Conservation (phyloP, 306 rosid species). For the Macrotyloma uniflorum region DNA sequence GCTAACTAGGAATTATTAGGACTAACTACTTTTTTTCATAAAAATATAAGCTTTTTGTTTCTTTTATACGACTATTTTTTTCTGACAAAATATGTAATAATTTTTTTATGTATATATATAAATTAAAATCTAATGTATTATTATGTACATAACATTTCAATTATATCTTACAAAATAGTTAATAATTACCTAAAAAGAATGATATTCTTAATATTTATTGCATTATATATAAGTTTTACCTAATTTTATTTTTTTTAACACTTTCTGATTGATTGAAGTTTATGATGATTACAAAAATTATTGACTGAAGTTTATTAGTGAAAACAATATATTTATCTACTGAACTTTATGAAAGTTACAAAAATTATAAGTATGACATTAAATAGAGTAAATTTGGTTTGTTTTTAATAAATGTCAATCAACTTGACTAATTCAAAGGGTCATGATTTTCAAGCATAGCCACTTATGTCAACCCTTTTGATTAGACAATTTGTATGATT, state of each 20-base stretch:
- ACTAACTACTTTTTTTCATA: no score
- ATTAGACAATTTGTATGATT: no score
- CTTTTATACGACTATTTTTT: conserved; percentile 21
- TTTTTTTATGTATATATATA: conserved; percentile 8
- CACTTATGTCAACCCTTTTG: no score
- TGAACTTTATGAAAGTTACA: background rate
- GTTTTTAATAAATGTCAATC: no score
- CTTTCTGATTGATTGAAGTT: background rate
- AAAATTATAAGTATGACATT: background rate
- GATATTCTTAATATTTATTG: background rate
- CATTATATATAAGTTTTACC: background rate
- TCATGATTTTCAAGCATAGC: no score
- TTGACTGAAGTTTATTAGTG: no score
- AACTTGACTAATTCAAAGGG: no score
- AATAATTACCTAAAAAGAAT: background rate
- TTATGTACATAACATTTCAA: no score
- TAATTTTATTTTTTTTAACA: background rate
- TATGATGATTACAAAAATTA: background rate
- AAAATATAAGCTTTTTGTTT: conserved; percentile 1
- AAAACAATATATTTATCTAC: background rate
- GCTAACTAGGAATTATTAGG: conserved; percentile 24
- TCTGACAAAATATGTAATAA: conserved; percentile 14
- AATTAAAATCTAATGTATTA: no score
- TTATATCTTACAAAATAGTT: background rate
- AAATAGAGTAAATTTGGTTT: background rate